These are phyloP conservation scores for Starmera dryadoides DNA, from an alignment of 805 yeast genomes.

Conservation along the genomic window DNA sequence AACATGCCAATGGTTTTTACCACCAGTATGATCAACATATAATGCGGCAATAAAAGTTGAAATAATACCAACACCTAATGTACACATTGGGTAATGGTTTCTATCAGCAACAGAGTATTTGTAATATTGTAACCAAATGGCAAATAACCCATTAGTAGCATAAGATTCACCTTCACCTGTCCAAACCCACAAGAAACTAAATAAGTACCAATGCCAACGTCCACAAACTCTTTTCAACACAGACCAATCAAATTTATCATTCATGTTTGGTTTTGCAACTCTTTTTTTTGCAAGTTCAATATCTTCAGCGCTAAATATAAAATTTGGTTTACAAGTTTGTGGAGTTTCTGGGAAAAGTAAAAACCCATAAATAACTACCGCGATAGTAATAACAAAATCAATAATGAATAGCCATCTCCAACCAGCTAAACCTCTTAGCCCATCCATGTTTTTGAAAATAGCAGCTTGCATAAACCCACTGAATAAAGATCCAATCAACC, in stretches of 20 bases:
- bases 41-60: constrained; percentile 36
- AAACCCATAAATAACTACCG: constrained; percentile 49
- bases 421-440: constrained; percentile 43
- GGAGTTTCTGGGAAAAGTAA: constrained; percentile 56
- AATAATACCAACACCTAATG: constrained; percentile 42
- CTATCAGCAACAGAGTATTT: constrained; percentile 36
- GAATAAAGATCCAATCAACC: constrained; percentile 46
- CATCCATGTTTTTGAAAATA: constrained; percentile 39
- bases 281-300: constrained; percentile 34
- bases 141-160: constrained; percentile 37
- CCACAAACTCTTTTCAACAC: constrained; percentile 36
- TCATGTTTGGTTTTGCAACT: constrained; percentile 30
- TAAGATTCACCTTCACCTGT: constrained; percentile 44
- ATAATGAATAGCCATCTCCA: constrained; percentile 68
- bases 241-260: constrained; percentile 27
- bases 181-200: constrained; percentile 42
- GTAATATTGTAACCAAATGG: constrained; percentile 36
- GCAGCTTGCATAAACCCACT: constrained; percentile 54
- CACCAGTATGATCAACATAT: constrained; percentile 35
- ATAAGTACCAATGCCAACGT: constrained; percentile 53
- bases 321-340: constrained; percentile 30
- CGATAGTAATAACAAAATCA: constrained; percentile 51
- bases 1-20: constrained; percentile 43
- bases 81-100: constrained; percentile 50
- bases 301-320: constrained; percentile 34